Conservation (phyloP, 2,329 filamentous ascomycete genomes). For the Pyrenophora tritici-repentis region DNA sequence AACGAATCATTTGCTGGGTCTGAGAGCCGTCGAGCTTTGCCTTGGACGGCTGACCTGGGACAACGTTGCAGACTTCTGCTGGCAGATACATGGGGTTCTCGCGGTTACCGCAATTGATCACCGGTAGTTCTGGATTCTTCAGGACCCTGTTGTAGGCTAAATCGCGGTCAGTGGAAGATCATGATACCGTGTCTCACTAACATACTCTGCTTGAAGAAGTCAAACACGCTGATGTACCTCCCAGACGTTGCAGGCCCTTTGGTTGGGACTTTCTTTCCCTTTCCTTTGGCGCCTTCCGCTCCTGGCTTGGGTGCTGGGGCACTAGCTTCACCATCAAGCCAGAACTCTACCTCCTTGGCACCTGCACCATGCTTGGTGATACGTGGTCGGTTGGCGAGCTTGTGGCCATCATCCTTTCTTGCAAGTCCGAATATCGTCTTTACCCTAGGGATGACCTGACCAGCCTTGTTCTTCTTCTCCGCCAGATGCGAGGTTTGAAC, state of each 20-base stretch:
- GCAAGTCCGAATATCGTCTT: constrained; percentile 50
- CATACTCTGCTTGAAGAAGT: constrained; percentile 25
- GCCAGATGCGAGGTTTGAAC: constrained; percentile 45
- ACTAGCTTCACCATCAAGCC: constrained; percentile 15
- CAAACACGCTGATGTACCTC: constrained; percentile 26
- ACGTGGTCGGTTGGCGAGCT: constrained; percentile 19
- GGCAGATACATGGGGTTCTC: constrained; percentile 34
- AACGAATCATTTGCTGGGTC: constrained; percentile 34
- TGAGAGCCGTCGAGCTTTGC: constrained; percentile 27
- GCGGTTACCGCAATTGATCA: constrained; percentile 31
- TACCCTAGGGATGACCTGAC: constrained; percentile 39
- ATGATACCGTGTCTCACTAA: neutral
- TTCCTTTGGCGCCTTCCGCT: constrained; percentile 13
- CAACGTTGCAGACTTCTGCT: constrained; percentile 30
- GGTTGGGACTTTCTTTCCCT: constrained; percentile 13
- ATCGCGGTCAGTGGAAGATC: neutral
- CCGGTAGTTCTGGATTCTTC: constrained; percentile 19
- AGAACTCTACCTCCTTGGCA: constrained; percentile 32
- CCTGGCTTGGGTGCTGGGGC: constrained; percentile 9
- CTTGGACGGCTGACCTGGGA: constrained; percentile 29
- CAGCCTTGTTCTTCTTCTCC: constrained; percentile 39
- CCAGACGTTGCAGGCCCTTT: constrained; percentile 9
- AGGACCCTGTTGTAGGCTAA: constrained; percentile 20
- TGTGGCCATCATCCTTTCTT: constrained; percentile 43
- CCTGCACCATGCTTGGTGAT: constrained; percentile 21